phyloP scores from a whole-genome alignment of 768 basidiomycete species.

The Boletus eberwhitei region DNA sequence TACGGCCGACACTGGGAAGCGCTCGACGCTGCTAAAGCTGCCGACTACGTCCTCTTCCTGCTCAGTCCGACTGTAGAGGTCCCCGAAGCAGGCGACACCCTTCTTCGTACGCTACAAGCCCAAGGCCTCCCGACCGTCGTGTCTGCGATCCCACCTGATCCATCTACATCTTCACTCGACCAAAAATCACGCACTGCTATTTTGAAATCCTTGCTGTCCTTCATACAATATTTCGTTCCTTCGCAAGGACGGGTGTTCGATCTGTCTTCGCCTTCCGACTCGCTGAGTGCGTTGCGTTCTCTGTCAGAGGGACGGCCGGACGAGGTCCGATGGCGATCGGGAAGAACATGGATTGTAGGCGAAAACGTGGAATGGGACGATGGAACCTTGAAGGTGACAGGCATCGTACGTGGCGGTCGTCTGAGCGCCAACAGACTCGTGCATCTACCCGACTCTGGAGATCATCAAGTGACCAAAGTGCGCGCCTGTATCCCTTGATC shows the following conservation, averaged over 20 bases:
- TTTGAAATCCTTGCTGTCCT: constrained; percentile 87
- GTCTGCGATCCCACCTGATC: constrained; percentile 62
- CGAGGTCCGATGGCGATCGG: constrained; percentile 80
- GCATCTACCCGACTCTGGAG: constrained; percentile 84
- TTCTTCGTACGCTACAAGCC: constrained; percentile 83
- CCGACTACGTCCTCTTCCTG: constrained; percentile 86
- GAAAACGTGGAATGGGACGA: constrained; percentile 63
- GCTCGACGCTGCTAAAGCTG: constrained; percentile 81
- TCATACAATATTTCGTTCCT: constrained; percentile 94
- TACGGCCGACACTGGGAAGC: constrained; percentile 71
- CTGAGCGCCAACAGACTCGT: constrained; percentile 82
- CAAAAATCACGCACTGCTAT: constrained; percentile 63
- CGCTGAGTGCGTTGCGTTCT: constrained; percentile 67
- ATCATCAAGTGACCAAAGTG: constrained; percentile 83
- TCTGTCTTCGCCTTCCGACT: constrained; percentile 59
- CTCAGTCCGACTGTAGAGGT: constrained; percentile 85
- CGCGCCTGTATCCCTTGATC: constrained; percentile 13
- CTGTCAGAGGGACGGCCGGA: constrained; percentile 83
- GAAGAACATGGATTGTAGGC: constrained; percentile 72
- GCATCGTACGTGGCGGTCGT: constrained; percentile 72
- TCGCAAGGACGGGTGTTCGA: constrained; percentile 75
- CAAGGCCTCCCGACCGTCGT: constrained; percentile 87
- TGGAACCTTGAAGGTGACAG: constrained; percentile 70
- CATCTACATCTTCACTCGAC: constrained; percentile 44
- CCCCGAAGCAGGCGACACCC: constrained; percentile 78